phyloP scores from a whole-genome alignment of 139 green algal species.

The Coelastrella sp. region DNA sequence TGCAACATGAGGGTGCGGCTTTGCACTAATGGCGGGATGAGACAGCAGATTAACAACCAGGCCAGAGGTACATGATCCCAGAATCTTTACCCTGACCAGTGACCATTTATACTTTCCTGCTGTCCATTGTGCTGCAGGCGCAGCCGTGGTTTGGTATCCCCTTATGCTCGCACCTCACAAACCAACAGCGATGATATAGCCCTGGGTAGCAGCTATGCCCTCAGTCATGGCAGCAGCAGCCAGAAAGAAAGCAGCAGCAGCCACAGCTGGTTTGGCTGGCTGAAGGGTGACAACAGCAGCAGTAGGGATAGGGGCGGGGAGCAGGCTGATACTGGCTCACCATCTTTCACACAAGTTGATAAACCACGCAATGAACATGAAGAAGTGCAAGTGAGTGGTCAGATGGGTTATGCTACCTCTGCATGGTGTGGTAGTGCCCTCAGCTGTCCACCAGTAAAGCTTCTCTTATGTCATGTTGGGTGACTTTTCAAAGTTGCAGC shows the following conservation, averaged over 20 bases:
- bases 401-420: too few relatives aligned
- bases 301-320: background rate
- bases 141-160: background rate
- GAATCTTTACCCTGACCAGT: too few relatives aligned
- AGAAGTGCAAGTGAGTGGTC: constrained; percentile 69
- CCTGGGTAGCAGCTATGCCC: constrained; percentile 32
- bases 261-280: constrained; percentile 50
- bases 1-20: too few relatives aligned
- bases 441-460: too few relatives aligned
- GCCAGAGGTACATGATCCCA: too few relatives aligned
- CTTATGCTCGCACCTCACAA: background rate
- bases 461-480: too few relatives aligned
- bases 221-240: constrained; percentile 27
- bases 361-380: constrained; percentile 47
- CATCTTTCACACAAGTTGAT: background rate
- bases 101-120: too few relatives aligned
- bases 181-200: background rate
- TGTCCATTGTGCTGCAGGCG: constrained; percentile 1
- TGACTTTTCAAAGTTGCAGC: too few relatives aligned
- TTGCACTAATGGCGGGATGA: too few relatives aligned
- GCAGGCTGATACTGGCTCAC: background rate
- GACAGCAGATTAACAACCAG: too few relatives aligned
- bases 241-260: constrained; percentile 1
- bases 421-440: too few relatives aligned
- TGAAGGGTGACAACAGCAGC: constrained; percentile 37